These are phyloP conservation scores for Mycena epipterygia DNA, from an alignment of 768 basidiomycete genomes.

Conservation along the genomic window DNA sequence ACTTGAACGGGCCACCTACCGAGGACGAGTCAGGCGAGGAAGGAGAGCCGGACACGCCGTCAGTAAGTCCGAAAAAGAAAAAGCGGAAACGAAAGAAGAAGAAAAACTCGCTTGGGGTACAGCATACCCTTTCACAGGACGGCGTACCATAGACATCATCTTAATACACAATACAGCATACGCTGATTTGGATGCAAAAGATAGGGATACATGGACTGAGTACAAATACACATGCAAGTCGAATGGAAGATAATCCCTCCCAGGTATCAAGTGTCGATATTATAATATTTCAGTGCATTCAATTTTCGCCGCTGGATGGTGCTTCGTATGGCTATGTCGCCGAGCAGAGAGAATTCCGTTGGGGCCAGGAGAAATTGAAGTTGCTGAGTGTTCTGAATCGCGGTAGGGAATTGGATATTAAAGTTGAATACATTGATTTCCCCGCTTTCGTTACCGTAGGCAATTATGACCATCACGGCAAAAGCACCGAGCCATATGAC, in stretches of 20 bases:
- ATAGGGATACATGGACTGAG: too few species aligned
- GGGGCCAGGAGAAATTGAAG: neutral
- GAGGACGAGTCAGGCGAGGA: conserved; percentile 50
- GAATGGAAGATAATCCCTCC: too few species aligned
- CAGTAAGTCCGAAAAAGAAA: conserved; percentile 62
- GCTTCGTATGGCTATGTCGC: conserved; percentile 1
- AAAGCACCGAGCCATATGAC: conserved; percentile 44
- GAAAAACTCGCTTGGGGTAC: conserved; percentile 40
- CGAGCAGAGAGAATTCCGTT: conserved; percentile 36
- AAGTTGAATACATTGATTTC: neutral
- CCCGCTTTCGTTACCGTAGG: conserved; percentile 1
- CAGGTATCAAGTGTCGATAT: neutral
- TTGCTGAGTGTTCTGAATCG: neutral
- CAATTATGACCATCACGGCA: conserved; percentile 43
- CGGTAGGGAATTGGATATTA: neutral
- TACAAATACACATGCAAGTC: too few species aligned
- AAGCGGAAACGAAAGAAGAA: conserved; percentile 70
- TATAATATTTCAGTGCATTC: neutral
- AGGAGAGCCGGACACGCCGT: conserved; percentile 32
- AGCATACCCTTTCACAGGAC: conserved; percentile 34
- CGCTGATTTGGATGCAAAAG: too few species aligned
- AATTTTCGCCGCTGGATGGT: conserved; percentile 4
- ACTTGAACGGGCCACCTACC: conserved; percentile 65
- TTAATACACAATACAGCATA: neutral
- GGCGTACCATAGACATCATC: neutral